Evolutionary conservation across 23 red algal genomes (phyloP).

Genomic region (Cyanidium caldarium): DNA sequence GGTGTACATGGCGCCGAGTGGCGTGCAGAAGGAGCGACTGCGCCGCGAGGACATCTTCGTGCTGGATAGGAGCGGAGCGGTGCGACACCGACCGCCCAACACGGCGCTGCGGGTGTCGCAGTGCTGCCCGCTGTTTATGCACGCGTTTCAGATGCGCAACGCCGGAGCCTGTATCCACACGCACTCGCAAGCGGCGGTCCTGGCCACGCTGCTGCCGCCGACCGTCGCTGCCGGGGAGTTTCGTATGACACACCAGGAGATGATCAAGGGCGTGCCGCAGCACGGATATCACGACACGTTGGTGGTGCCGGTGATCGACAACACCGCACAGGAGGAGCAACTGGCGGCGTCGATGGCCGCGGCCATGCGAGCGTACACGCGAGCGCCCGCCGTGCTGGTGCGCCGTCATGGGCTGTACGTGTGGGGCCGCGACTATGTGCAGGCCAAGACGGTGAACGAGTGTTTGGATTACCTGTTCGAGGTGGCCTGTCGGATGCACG

Average conservation of each 20-base stretch:
- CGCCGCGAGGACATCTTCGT: constrained; percentile 20
- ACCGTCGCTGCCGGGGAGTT: background rate
- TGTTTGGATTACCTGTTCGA: constrained; percentile 29
- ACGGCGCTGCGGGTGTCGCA: constrained; percentile 8
- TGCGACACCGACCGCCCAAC: background rate
- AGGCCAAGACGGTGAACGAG: constrained; percentile 16
- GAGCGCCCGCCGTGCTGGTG: constrained; percentile 20
- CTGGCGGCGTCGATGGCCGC: constrained; percentile 4
- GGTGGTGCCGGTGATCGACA: constrained; percentile 17
- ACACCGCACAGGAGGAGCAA: constrained; percentile 20
- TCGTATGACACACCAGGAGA: constrained; percentile 22
- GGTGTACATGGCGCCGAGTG: constrained; percentile 23
- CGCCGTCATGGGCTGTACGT: constrained; percentile 27
- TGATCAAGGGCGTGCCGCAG: constrained; percentile 21
- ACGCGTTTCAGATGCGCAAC: constrained; percentile 13
- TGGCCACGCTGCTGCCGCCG: constrained; percentile 12
- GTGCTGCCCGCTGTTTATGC: constrained; percentile 19
- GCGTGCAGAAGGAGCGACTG: constrained; percentile 29
- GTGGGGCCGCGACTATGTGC: constrained; percentile 19
- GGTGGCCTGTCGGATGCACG: background rate
- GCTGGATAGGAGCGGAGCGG: background rate
- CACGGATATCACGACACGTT: constrained; percentile 28
- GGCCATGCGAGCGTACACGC: constrained; percentile 13
- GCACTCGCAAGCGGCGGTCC: constrained; percentile 13
- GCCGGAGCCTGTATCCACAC: constrained; percentile 22